Base-by-base conservation (phyloP, 306 rosid genomes). In the Ammopiptanthus mongolicus region DNA sequence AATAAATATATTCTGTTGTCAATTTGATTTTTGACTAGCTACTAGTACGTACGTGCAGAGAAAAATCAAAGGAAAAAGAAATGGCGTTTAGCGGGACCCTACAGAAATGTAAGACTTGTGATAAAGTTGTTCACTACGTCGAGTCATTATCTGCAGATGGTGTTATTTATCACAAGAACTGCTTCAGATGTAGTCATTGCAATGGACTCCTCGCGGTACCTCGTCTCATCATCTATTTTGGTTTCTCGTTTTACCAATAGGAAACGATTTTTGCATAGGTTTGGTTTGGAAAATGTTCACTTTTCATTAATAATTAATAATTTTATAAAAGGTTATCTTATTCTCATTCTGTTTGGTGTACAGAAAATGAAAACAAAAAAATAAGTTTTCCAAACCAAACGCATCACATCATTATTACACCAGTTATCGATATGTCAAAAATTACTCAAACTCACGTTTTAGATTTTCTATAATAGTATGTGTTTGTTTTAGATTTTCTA, bases 31-130 rank as follows among this genome's bases (percentile, higher is more conserved):
- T 17, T 55, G 36, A 68, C 31, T 18, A 65, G 75, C 75, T 51
- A 75, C 75, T 51, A 75, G 69, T 53, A 6, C 68, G 7, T 61
- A 3, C 68, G 3, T 18, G 13, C 17, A 36, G 13, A 11, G 0
- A 19, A 51, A n/a, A 22, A 7, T 41, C 42, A 42, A 41, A 9
- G 15, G 23, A 23, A 0, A 2, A 6, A 79, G 73, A 64, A 50
- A 91, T 91, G 97, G 59, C 92, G 3, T 91, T 91, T 88, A 81
- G 85, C 69, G 97, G 97, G 57, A 91, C 97, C 71, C 97, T 82
- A 34, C 94, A 87, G 73, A 91, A 91, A 53, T 89, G 97, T 79
- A 91, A 91, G 84, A 85, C 86, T 23, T 91, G 97, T 14, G 92
- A 91, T 25, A 89, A 89, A 81, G 83, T 87, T 34, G 92, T 87